These are phyloP conservation scores for Piromyces finnis DNA, from an alignment of 192 early-diverging fungal genomes.

Conservation along the genomic window DNA sequence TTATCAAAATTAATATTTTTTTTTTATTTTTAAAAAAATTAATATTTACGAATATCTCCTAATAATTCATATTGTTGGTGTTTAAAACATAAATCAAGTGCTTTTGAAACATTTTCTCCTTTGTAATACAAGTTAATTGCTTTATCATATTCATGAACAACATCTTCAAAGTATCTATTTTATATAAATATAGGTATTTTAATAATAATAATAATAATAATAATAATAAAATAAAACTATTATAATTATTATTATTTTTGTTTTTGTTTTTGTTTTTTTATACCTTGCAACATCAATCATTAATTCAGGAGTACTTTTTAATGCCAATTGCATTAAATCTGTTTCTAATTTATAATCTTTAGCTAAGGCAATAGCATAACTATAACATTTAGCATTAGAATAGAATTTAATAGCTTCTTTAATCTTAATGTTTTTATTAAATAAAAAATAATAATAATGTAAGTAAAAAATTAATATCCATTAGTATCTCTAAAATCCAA, in stretches of 20 bases:
- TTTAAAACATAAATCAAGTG: constrained; percentile 24
- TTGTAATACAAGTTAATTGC: constrained; percentile 26
- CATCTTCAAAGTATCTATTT: constrained; percentile 20
- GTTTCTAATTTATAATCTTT: constrained; percentile 22
- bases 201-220: not conserved
- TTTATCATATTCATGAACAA: constrained; percentile 5
- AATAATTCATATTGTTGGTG: constrained; percentile 10
- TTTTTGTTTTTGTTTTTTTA: too few relatives aligned
- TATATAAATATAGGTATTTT: not conserved
- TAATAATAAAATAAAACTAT: too few relatives aligned
- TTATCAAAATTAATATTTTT: not conserved
- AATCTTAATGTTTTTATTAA: too few relatives aligned
- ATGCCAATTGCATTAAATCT: constrained; percentile 24
- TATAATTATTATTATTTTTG: too few relatives aligned
- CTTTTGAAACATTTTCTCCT: constrained; percentile 18
- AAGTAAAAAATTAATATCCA: too few relatives aligned
- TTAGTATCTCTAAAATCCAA: too few relatives aligned
- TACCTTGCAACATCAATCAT: constrained; percentile 30
- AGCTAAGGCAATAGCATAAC: constrained; percentile 27
- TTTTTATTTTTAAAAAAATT: not conserved
- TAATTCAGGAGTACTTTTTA: constrained; percentile 15
- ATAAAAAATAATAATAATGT: too few relatives aligned
- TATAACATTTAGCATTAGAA: constrained; percentile 18
- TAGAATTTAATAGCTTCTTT: constrained; percentile 26
- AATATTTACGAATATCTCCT: constrained; percentile 16